Conservation (phyloP, 176 grass and related monocot genomes). For the Musa troglodytarum region DNA sequence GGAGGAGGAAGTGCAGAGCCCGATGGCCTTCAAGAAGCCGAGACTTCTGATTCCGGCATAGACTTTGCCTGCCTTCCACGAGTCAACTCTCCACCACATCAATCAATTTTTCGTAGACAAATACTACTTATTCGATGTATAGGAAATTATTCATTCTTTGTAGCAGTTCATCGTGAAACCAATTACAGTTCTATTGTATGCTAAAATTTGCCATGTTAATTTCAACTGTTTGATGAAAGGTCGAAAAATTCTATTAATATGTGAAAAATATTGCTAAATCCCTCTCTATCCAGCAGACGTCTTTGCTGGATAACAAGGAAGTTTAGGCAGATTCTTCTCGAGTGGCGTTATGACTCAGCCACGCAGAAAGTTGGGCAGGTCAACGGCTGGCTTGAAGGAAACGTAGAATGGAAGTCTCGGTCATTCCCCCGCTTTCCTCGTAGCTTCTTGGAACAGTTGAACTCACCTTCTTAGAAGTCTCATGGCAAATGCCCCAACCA, state of each 20-base stretch:
- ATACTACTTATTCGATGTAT: neutral
- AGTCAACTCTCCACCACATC: neutral
- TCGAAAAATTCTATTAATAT: too few species aligned
- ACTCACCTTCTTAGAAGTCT: neutral
- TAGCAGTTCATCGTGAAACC: neutral
- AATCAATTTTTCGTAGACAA: neutral
- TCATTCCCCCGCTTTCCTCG: neutral
- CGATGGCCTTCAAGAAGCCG: conserved; percentile 71
- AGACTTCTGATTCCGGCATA: conserved; percentile 53
- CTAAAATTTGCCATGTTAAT: neutral
- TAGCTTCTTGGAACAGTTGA: neutral
- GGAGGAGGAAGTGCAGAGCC: conserved; percentile 81
- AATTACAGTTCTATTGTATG: neutral
- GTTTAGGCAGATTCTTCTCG: too few species aligned
- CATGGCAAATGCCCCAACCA: neutral
- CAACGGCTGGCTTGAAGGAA: too few species aligned
- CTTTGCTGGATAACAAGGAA: too few species aligned
- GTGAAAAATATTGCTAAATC: too few species aligned
- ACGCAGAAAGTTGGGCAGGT: too few species aligned
- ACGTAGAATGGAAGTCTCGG: too few species aligned
- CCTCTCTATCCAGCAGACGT: too few species aligned
- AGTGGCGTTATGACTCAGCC: too few species aligned
- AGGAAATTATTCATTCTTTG: neutral
- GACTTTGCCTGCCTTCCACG: neutral
- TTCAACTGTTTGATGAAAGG: too few species aligned